Percentiles rank a stretch among this genome's conserved stretches.
These are phyloP conservation scores for Magnolia sinica DNA, from an alignment of 164 flowering plant genomes.

Conservation along the genomic window DNA sequence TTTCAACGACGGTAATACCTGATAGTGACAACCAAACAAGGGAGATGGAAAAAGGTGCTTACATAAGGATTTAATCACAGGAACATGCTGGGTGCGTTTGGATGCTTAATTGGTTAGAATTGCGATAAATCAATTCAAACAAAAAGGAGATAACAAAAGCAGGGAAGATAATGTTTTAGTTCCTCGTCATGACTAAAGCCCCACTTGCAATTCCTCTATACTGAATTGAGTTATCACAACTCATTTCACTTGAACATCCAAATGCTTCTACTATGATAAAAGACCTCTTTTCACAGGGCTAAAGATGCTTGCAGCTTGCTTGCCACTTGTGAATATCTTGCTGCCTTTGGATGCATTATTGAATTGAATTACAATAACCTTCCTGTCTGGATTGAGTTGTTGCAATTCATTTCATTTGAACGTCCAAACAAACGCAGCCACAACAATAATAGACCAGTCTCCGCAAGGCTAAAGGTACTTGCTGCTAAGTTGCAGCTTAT, in stretches of 20 bases:
- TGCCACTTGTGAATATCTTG: neutral
- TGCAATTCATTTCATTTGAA: neutral
- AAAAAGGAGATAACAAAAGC: neutral
- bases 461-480: neutral
- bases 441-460: neutral
- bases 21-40: neutral
- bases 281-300: neutral
- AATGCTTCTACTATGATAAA: neutral
- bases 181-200: no score
- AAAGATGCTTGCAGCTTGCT: neutral
- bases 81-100: no score
- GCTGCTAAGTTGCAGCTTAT: neutral
- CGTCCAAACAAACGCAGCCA: neutral
- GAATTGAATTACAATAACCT: neutral
- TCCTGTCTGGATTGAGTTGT: neutral
- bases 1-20: conserved; percentile 4
- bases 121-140: no score
- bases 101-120: no score
- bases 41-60: neutral
- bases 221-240: no score
- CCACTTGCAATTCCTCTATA: no score
- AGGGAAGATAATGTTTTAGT: neutral
- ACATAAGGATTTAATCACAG: no score
- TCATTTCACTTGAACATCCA: neutral
- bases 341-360: neutral